phyloP scores from a whole-genome alignment of 2,329 filamentous ascomycete genomes.

The Neocatenulostroma microsporum region DNA sequence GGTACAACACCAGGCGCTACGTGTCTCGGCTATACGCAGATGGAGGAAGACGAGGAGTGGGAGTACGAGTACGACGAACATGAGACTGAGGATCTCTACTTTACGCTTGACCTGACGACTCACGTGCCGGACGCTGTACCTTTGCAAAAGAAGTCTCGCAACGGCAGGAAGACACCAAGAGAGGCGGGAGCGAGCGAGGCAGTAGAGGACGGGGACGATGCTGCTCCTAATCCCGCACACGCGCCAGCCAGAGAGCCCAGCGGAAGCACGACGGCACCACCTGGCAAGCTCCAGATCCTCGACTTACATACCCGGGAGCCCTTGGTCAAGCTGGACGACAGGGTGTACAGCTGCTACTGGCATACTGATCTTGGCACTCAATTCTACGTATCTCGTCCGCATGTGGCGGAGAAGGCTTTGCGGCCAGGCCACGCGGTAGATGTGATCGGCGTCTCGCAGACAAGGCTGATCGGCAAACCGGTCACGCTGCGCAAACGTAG shows the following conservation, averaged over 20 bases:
- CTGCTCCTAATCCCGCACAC: not conserved
- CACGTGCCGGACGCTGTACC: constrained; percentile 20
- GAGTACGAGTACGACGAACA: constrained; percentile 55
- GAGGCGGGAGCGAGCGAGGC: not conserved
- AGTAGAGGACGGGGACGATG: not conserved
- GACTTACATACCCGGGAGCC: constrained; percentile 71
- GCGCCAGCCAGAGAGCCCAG: no score
- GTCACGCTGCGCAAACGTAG: constrained; percentile 44
- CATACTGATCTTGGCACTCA: constrained; percentile 75
- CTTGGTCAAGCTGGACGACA: constrained; percentile 69
- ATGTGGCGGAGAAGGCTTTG: constrained; percentile 34
- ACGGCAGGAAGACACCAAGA: constrained; percentile 1
- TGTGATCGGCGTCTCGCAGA: constrained; percentile 61
- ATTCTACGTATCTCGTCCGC: constrained; percentile 48
- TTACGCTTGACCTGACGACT: constrained; percentile 51
- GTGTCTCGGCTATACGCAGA: constrained; percentile 1
- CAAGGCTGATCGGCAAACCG: constrained; percentile 61
- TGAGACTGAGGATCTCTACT: constrained; percentile 52
- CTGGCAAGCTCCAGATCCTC: constrained; percentile 61
- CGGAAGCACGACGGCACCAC: constrained; percentile 15
- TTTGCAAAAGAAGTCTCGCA: not conserved
- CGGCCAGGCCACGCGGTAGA: constrained; percentile 55
- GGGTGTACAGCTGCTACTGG: constrained; percentile 75
- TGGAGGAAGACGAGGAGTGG: constrained; percentile 44
- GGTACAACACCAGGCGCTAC: no score